Base-by-base conservation (phyloP, 108 stramenopile genomes). In the Fragilaria radians region DNA sequence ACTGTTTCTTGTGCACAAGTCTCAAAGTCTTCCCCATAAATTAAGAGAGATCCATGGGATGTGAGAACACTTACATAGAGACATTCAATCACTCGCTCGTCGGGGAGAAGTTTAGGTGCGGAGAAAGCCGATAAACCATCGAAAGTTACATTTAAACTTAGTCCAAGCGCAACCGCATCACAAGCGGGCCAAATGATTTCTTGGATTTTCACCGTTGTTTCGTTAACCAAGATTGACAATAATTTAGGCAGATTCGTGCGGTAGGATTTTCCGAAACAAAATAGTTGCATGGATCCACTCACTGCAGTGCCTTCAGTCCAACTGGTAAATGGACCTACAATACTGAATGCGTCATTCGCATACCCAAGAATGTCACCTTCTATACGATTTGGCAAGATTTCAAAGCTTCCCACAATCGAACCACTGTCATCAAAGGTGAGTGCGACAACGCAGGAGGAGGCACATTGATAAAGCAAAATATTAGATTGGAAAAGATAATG, bases 191-290 rank as follows among this genome's bases (percentile, higher is more conserved):
- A 83, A 7, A 36, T 3, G 23, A 87, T 26, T 65, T 87, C 82
- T 55, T 65, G 65, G 0, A 92, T 57, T 22, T 55, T 62, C 18
- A 75, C 59, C 17, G 69, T 51, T 23, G 50, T 54, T 21, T 86
- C 74, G 46, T 86, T 84, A 67, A 85, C 88, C 51, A 88, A 85
- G 0, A 88, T 32, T 57, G 71, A 70, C 18, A 91, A 61, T 0
- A 85, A 33, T 46, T 71, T 69, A 22, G 79, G 70, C 28, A 74
- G 79, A 42, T 71, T 81, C 5, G 68, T 76, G 5, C 60, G 60
- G 2, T 69, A 52, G 2, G 76, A 72, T 33, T 77, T 65, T 28
- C 77, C 81, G 32, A 80, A 49, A 60, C 85, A 91, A 14, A 72
- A 48, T 22, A 77, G 69, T 57, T 85, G 67, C 47, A 81, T 85